Evolutionary conservation across 108 stramenopile genomes (phyloP).

Genomic region (Stephanodiscus minutulus): DNA sequence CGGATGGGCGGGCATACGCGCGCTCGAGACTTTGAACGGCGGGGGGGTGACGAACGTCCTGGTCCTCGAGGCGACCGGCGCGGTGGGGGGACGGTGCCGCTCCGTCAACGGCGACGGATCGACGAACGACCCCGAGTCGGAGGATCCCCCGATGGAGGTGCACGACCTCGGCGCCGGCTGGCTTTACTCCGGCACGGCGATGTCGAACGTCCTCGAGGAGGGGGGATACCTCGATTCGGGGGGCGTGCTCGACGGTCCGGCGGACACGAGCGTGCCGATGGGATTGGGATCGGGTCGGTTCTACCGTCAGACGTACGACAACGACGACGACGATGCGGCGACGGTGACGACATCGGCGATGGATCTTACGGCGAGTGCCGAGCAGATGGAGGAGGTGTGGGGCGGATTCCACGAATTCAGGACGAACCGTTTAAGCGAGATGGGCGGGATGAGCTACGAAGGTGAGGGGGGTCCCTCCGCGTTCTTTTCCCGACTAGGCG

Average conservation of each 20-base stretch:
- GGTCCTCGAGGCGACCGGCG: conserved; percentile 9
- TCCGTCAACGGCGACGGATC: not conserved
- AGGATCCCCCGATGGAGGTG: too few species aligned
- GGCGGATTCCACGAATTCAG: conserved; percentile 3
- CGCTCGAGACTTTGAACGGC: not conserved
- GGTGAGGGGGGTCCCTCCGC: conserved; percentile 6
- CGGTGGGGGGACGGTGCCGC: conserved; percentile 7
- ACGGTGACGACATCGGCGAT: not conserved
- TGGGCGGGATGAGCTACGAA: conserved; percentile 2
- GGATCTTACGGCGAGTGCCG: too few species aligned
- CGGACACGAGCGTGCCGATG: not conserved
- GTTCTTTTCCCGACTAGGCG: too few species aligned
- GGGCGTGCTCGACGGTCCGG: not conserved
- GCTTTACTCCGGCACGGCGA: not conserved
- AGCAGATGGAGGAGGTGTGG: conserved; percentile 1
- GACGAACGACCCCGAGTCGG: conserved; percentile 1
- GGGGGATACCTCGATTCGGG: conserved; percentile 12
- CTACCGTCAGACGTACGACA: not conserved
- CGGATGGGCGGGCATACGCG: conserved; percentile 28
- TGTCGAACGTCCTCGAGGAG: not conserved
- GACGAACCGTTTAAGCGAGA: not conserved
- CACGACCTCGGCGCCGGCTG: not conserved
- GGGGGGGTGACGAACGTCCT: not conserved
- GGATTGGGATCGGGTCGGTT: not conserved
- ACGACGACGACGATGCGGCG: not conserved